Conservation (phyloP, 192 early-diverging fungal species). For the Gaertneriomyces semiglobifer region DNA sequence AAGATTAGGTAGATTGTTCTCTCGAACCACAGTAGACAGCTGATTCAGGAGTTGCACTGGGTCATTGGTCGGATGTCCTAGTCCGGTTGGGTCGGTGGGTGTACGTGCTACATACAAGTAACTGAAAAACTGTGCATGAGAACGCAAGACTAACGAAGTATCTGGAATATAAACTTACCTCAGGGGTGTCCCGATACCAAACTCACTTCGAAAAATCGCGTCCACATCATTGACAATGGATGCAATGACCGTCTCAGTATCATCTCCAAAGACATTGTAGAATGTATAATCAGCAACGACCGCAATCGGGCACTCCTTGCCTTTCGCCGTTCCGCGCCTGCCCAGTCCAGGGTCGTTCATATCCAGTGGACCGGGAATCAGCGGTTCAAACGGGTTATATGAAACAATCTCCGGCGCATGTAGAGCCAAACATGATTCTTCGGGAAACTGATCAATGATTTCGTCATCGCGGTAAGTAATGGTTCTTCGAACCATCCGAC, state of each 20-base stretch:
- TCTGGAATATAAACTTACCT: background rate
- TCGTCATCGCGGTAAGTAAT: conserved; percentile 19
- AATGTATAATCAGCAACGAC: conserved; percentile 27
- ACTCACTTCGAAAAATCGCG: conserved; percentile 12
- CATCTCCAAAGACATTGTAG: conserved; percentile 16
- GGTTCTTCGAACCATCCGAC: background rate
- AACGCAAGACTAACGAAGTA: background rate
- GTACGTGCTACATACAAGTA: conserved; percentile 26
- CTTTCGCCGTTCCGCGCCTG: conserved; percentile 5
- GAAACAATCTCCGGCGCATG: background rate
- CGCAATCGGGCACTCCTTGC: conserved; percentile 25
- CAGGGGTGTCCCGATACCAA: conserved; percentile 21
- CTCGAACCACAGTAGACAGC: conserved; percentile 1
- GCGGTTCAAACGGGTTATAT: background rate
- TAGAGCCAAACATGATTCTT: background rate
- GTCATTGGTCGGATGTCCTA: conserved; percentile 13
- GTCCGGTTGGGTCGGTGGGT: conserved; percentile 15
- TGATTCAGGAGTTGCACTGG: conserved; percentile 11
- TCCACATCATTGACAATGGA: conserved; percentile 29
- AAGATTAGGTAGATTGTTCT: conserved; percentile 8
- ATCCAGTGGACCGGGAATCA: background rate
- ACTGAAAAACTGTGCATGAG: background rate
- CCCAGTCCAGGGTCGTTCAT: background rate
- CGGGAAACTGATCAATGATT: conserved; percentile 3
- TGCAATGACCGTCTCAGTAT: conserved; percentile 15